These are phyloP conservation scores for Aureobasidium sp. DNA, from an alignment of 2,329 filamentous ascomycete genomes.

Conservation along the genomic window DNA sequence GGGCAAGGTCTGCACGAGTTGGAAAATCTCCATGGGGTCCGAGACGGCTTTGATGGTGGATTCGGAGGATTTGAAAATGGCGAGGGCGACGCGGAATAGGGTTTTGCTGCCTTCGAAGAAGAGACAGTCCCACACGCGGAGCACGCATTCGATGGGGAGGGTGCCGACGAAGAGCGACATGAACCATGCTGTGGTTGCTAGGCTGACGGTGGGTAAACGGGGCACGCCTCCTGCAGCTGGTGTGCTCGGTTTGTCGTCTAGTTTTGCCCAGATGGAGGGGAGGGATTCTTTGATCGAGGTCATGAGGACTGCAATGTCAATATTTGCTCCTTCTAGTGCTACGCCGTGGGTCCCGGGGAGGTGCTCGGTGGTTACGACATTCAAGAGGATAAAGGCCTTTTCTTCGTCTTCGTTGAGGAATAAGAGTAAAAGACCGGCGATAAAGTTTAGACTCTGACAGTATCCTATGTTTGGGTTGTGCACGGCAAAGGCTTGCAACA, in stretches of 20 bases:
- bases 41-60: constrained; percentile 65
- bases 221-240: constrained; percentile 28
- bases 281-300: constrained; percentile 71
- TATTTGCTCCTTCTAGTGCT: constrained; percentile 82
- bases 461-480: constrained; percentile 90
- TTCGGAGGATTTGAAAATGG: constrained; percentile 86
- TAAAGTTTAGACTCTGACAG: constrained; percentile 91
- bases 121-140: constrained; percentile 91
- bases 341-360: constrained; percentile 88
- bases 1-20: constrained; percentile 81
- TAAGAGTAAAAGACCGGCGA: constrained; percentile 78
- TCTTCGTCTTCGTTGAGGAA: constrained; percentile 78
- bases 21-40: constrained; percentile 93
- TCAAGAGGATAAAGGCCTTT: constrained; percentile 85
- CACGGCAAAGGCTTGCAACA: constrained; percentile 80
- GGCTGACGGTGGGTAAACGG: constrained; percentile 75
- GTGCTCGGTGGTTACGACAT: constrained; percentile 81
- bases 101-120: constrained; percentile 95
- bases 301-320: constrained; percentile 92
- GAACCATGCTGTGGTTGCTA: constrained; percentile 94
- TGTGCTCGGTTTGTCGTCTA: constrained; percentile 58
- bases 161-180: constrained; percentile 96
- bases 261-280: constrained; percentile 77
- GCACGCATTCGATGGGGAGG: constrained; percentile 79
- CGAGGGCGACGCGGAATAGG: constrained; percentile 81